Evolutionary conservation across 768 basidiomycete species (phyloP), one percentile per base, ranked within the genome.

Genomic region (Bullera alba): DNA sequence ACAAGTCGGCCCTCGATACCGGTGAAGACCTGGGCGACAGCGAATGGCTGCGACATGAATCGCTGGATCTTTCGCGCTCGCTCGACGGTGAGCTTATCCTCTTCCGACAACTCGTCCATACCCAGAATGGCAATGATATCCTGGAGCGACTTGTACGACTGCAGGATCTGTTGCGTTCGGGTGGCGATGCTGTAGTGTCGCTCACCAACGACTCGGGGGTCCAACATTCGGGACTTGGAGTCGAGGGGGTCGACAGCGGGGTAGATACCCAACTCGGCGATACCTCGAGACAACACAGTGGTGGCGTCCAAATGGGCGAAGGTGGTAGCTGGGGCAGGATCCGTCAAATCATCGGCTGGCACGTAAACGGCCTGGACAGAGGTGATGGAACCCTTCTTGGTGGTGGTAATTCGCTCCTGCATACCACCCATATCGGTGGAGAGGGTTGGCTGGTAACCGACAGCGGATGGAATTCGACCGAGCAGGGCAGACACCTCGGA

Each of bases 31-130:
- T 96, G 90, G 51, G 92, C 95, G 74, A 96, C 93, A 74, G 88
- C 87, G 90, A 99, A 99, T 58, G 95, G 95, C 78, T 99, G 92
- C 63, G 91, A 96, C 95, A 99, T 97, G 87, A 97, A 96, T 79
- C 90, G 86, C 73, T 76, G 90, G 70, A 96, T 91, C 80, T 95
- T 95, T 75, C 91, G 88, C 57, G 90, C 92, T 58, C 91, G 90
- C 78, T 92, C 87, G 77, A 89, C 90, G 60, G 92, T 96, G 61
- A 97, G 78, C 78, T 99, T 99, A 79, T 99, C 95, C 79, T 97
- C 95, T 74, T 99, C 95, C 16, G 93, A 97, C 80, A 99, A 83
- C 76, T 99, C 95, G 73, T 99, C 95, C 95, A 99, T 99, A 81
- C 95, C 95, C 68, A 99, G 77, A 78, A 99, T 99, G 70, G 95